These are phyloP conservation scores for Plasmodium yoelii DNA, from an alignment of 169 alveolate genomes.

Conservation along the genomic window DNA sequence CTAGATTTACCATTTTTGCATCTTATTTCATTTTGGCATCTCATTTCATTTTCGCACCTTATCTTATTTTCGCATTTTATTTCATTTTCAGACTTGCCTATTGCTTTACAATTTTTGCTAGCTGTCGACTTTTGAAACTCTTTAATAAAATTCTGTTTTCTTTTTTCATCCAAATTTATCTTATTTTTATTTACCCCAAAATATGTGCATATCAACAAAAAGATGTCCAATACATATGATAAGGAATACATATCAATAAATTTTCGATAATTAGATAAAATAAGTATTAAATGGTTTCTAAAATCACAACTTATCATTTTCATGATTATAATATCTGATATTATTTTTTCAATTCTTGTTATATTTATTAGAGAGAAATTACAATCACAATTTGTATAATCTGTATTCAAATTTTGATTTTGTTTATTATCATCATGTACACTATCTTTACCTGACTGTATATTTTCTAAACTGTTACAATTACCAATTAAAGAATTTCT, in stretches of 20 bases:
- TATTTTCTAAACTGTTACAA: too few relatives aligned
- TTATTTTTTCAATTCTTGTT: slow-evolving; percentile 61
- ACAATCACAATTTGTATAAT: background rate
- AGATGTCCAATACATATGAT: slow-evolving; percentile 57
- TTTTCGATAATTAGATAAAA: slow-evolving; percentile 69
- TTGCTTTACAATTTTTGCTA: background rate
- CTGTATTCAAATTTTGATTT: too few relatives aligned
- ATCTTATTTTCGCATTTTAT: too few relatives aligned
- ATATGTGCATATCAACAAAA: slow-evolving; percentile 32
- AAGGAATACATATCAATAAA: slow-evolving; percentile 75
- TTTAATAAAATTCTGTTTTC: background rate
- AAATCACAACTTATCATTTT: slow-evolving; percentile 70
- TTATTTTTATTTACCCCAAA: slow-evolving; percentile 19
- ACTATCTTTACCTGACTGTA: too few relatives aligned
- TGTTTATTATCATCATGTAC: too few relatives aligned
- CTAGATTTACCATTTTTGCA: too few relatives aligned
- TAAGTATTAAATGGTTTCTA: slow-evolving; percentile 45
- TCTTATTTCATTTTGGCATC: too few relatives aligned
- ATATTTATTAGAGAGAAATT: slow-evolving; percentile 42
- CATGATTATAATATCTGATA: slow-evolving; percentile 47
- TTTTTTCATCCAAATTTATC: background rate
- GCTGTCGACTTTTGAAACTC: background rate
- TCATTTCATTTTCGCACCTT: too few relatives aligned
- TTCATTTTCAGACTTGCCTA: too few relatives aligned
- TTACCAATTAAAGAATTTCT: too few relatives aligned